Conservation (phyloP, 148 eudicot species). For the Cornus suecica region DNA sequence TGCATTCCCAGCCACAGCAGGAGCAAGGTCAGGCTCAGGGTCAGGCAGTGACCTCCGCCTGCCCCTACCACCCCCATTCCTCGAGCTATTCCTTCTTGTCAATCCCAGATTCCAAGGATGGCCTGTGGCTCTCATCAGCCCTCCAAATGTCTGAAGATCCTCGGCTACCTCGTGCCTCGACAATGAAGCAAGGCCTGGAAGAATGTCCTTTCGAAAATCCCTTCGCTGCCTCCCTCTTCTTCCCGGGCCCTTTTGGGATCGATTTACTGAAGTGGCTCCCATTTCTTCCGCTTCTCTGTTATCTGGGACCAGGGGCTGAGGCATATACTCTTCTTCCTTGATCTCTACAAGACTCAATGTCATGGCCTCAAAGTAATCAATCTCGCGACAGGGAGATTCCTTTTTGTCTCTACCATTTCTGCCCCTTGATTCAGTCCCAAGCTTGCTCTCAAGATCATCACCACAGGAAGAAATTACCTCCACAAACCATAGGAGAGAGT, state of each 20-base stretch:
- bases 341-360: conserved; percentile 55
- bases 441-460: conserved; percentile 19
- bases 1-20: conserved; percentile 11
- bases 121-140: conserved; percentile 88
- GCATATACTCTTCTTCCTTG: conserved; percentile 69
- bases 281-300: conserved; percentile 36
- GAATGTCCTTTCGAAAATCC: conserved; percentile 90
- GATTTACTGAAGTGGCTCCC: conserved; percentile 25
- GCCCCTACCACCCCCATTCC: conserved; percentile 58
- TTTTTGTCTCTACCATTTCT: neutral
- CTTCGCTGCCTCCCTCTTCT: conserved; percentile 82
- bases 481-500: conserved; percentile 57
- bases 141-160: conserved; percentile 83
- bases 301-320: conserved; percentile 57
- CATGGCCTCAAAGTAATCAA: conserved; percentile 73
- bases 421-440: neutral
- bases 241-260: conserved; percentile 54
- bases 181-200: conserved; percentile 75
- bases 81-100: conserved; percentile 49
- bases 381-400: conserved; percentile 22
- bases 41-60: conserved; percentile 42
- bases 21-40: conserved; percentile 12
- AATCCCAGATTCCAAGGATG: conserved; percentile 62
- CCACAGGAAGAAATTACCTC: conserved; percentile 38
- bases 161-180: conserved; percentile 88